Base-by-base conservation (phyloP, 1,139 yeast species). In the Maudiozyma humilis region DNA sequence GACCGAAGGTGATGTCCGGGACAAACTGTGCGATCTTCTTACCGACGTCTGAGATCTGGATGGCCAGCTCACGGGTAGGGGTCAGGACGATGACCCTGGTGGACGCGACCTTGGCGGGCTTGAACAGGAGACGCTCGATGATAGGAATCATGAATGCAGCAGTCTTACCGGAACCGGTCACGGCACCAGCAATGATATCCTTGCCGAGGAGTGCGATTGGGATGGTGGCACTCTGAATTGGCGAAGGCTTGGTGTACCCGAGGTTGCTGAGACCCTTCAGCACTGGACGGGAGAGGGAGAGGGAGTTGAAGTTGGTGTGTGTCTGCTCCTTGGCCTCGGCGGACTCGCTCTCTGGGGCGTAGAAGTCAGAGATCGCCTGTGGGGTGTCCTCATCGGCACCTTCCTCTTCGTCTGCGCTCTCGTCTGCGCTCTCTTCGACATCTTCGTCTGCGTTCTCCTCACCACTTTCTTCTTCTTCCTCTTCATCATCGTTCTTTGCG, bases 111-210 rank as follows among this genome's bases (percentile, higher is more conserved):
- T 84, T 85, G 43, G 86, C 73, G 8, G 97, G 96, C 56, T 93
- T 84, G 65, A 82, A 91, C 30, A 91, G 68, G 39, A 91, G 71
- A 70, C 98, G 79, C 67, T 93, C 98, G 48, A 93, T 78, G 34
- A 91, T 86, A 15, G 98, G 99, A 46, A 91, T 84, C 82, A 91
- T 80, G 60, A 87, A 91, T 2, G 98, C 98, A 4, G 97, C 98
- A 16, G 99, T n/a, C n/a, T n/a, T n/a, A n/a, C n/a, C n/a, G n/a
- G n/a, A n/a, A n/a, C n/a, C n/a, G n/a, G n/a, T n/a, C 93, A 86
- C 95, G 32, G 98, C 98, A 70, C 97, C 97, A n/a, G 98, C 99
- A 54, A 91, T 96, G 44, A 91, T 78, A 64, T 87, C 96, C 60
- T 86, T 89, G 55, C 98, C 98, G 52, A 85, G 66, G 37, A 91